phyloP scores from a whole-genome alignment of 257 asterid species.

The Handroanthus guayacan region DNA sequence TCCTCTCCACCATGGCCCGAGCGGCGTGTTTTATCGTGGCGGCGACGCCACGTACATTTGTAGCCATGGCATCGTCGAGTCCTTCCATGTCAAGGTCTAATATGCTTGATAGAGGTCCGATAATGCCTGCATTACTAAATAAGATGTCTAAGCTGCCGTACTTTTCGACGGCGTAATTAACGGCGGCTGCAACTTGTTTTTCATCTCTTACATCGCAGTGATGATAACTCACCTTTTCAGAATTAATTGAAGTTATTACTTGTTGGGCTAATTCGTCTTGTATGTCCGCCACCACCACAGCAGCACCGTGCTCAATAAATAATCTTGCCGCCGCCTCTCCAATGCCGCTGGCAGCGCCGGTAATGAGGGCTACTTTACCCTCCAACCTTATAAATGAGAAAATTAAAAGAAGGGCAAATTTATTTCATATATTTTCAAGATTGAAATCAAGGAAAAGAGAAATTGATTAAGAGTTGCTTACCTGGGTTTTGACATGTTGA shows the following conservation, averaged over 20 bases:
- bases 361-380: constrained; percentile 73
- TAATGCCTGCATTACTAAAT: constrained; percentile 69
- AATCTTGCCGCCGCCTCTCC: constrained; percentile 63
- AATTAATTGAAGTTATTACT: constrained; percentile 44
- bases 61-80: constrained; percentile 50
- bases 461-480: not conserved
- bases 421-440: not conserved
- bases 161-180: constrained; percentile 43
- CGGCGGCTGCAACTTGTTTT: constrained; percentile 58
- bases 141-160: constrained; percentile 57
- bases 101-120: constrained; percentile 49
- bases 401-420: no score
- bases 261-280: constrained; percentile 54
- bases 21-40: constrained; percentile 69
- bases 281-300: constrained; percentile 62
- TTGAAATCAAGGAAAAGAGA: constrained; percentile 2
- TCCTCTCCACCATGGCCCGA: constrained; percentile 62
- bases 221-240: constrained; percentile 49
- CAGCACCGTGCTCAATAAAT: constrained; percentile 63
- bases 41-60: constrained; percentile 66
- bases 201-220: constrained; percentile 72
- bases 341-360: constrained; percentile 85
- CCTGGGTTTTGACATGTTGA: constrained; percentile 49
- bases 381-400: constrained; percentile 46
- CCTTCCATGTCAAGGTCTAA: constrained; percentile 55